Base-by-base conservation (phyloP, 768 basidiomycete species). In the Lactarius sp. region DNA sequence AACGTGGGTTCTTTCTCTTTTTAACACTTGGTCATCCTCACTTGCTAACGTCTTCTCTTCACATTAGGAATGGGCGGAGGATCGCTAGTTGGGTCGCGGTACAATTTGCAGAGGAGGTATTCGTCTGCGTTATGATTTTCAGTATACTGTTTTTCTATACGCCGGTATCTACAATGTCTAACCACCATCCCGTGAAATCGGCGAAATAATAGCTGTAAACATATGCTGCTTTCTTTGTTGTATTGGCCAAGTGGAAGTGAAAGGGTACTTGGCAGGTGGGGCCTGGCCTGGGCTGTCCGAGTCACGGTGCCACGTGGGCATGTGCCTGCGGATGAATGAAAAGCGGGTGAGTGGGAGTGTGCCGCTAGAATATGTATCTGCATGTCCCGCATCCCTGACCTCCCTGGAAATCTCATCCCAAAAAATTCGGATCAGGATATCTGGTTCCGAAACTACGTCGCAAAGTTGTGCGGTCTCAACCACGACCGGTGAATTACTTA, bases 51-150 rank as follows among this genome's bases (percentile, higher is more conserved):
- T 51, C 8, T 47, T 62, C 60, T 58, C 69, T 68, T 22, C 64
- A 49, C 66, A 62, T 58, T 8, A 92, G 90, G 91, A 93, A 90
- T 93, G 91, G 91, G 91, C 91, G 67, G 91, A 93, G 80, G 91
- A 93, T 72, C 86, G 90, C 79, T 93, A 83, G 68, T 59, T 39
- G 20, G 27, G 47, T 52, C 50, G 22, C 22, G 34, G 18, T 8
- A 62, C 33, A 36, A 34, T 39, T 36, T 37, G 31, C 50, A 27
- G 54, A 39, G 41, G 42, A 18, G 41, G 31, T 52, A 64, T 56
- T 33, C 46, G 51, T 62, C 59, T 36, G n/a, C 59, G 31, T 60
- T 57, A 46, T 64, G 46, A 61, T 60, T 22, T 58, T 65, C 56
- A 27, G 47, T 58, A 49, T 64, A 64, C 61, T 56, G 64, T 68